Evolutionary conservation across 805 yeast genomes (phyloP), one percentile per base, ranked within the genome.

Genomic region (Candida sithepensis): DNA sequence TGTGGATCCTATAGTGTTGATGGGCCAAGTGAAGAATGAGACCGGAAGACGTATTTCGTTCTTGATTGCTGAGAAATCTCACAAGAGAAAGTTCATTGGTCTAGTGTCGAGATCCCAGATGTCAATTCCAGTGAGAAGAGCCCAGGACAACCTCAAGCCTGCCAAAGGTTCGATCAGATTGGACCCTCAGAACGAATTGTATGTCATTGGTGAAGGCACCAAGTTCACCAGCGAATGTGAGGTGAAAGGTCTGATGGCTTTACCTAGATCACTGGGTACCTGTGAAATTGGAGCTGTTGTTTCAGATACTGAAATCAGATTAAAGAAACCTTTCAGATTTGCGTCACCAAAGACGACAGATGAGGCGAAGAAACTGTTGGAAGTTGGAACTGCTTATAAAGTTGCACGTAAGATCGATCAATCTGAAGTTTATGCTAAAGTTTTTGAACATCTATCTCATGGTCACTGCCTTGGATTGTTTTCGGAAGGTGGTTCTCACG

Each of bases 401-500:
- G 69, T 77, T 34, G 99, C 97, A 1, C 83, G 77, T 48, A 87
- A 86, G 58, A 85, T 94, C 47, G 90, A 94, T 66, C 97, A 94
- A 67, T 78, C 88, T 16, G 72, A 74, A 40, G 96, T 94, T 46
- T 94, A 89, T 66, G 79, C 85, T 46, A 75, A 78, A 53, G 98
- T 94, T 2, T 94, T 91, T 64, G 80, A 84, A 43, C 96, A 89
- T 64, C 74, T 94, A 52, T 77, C 88, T 18, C 76, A 80, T 49
- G 90, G 94, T 38, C 81, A 87, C 47, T 88, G 95, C 52, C 69
- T 94, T 32, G 98, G 98, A 10, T 88, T 94, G 40, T 94, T 90
- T 70, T 97, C 99, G 8, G 99, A 94, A 71, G 99, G 99, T 49
- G 99, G 99, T 1, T 89, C 97, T 12, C 99, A 92, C 61, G 99